A percentile compares a stretch with the other conserved stretches of the same genome.
These are phyloP conservation scores for Talaromyces thailandensis DNA, from an alignment of 495 filamentous ascomycete genomes.

Conservation along the genomic window DNA sequence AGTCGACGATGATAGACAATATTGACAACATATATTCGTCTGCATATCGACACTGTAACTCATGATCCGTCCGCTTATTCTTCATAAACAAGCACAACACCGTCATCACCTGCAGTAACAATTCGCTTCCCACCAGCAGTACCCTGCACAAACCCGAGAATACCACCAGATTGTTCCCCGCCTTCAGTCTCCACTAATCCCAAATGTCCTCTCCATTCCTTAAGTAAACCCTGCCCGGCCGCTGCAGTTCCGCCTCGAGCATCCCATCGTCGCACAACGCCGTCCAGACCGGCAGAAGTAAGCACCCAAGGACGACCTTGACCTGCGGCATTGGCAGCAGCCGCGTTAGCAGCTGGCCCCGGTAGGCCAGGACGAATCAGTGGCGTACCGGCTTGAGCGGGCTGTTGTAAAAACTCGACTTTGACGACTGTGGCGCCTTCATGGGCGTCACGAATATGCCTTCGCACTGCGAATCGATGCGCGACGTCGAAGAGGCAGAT, in stretches of 20 bases:
- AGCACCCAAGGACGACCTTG: constrained; percentile 51
- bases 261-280: constrained; percentile 82
- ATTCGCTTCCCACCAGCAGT: constrained; percentile 56
- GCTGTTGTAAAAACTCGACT: constrained; percentile 69
- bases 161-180: constrained; percentile 58
- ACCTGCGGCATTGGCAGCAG: constrained; percentile 17
- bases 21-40: not conserved
- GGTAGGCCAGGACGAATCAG: constrained; percentile 14
- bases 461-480: constrained; percentile 70
- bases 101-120: constrained; percentile 86
- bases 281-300: constrained; percentile 77
- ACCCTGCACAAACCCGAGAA: constrained; percentile 79
- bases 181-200: constrained; percentile 62
- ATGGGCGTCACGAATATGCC: constrained; percentile 70
- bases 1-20: not conserved
- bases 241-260: constrained; percentile 65
- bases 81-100: constrained; percentile 62
- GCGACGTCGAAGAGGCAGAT: constrained; percentile 83
- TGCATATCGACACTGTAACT: not conserved
- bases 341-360: constrained; percentile 7
- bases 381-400: constrained; percentile 14
- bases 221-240: constrained; percentile 52
- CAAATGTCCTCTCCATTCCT: constrained; percentile 77
- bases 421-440: constrained; percentile 80
- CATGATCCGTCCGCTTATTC: constrained; percentile 12